Evolutionary conservation across 768 basidiomycete genomes (phyloP), one percentile per base, ranked within the genome.

Genomic region (Russula virescens): DNA sequence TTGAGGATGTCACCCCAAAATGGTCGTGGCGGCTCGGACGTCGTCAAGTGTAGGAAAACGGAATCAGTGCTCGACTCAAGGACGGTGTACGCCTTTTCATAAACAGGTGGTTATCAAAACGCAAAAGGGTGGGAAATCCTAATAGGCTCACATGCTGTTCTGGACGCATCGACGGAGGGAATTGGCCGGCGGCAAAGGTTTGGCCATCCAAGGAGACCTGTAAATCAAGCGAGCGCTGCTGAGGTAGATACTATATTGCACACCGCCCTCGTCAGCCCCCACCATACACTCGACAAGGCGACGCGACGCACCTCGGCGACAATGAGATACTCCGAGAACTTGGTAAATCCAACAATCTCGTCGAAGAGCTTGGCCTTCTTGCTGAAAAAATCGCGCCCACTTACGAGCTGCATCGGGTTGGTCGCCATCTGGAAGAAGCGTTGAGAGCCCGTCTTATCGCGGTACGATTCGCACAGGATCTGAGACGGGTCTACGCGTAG

Each of bases 1-100:
- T 96, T 96, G 63, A 94, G 82, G 67, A 98, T 87, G 70, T 83
- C 89, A 40, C 97, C 97, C 87, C 90, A 98, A 71, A 79, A 89
- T 2, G 87, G 90, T 23, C 77, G 80, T 0, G 83, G 80, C 18
- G 79, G 76, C 62, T 90, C 85, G 21, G 91, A 91, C 78, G 91
- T 96, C 0, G 97, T 98, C 80, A 96, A 89, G 69, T 96, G 96
- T 13, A 99, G 73, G 84, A 99, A 99, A 65, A 99, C 83, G 0
- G 96, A 84, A 56, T 89, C 86, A 0, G 97, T 99, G 70, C 81
- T 89, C 1, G 96, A 98, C 74, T 99, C 97, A 9, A 98, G 81
- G 50, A 98, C 83, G 3, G 94, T 98, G 73, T 96, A 96, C 0
- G 91, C 91, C 89, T 94, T 63, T 23, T 60, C 43, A 46, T n/a